Conservation (phyloP, 495 filamentous ascomycete genomes). For the Xylaria palmicola region DNA sequence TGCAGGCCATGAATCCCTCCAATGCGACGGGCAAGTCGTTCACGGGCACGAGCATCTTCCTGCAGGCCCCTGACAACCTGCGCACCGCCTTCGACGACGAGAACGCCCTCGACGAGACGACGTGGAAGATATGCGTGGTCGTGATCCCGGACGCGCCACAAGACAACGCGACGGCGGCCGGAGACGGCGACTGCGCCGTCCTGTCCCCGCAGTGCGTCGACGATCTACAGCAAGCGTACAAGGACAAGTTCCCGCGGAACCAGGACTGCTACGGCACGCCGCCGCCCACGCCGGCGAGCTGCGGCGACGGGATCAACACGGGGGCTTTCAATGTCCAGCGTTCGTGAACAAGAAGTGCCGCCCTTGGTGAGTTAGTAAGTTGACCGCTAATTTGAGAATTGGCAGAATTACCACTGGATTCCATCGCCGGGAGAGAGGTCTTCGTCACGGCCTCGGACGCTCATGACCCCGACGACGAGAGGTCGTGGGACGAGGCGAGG, state of each 20-base stretch:
- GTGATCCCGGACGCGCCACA: conserved; percentile 23
- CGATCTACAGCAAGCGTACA: conserved; percentile 24
- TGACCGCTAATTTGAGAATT: no score
- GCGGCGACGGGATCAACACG: conserved; percentile 18
- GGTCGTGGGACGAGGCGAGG: conserved; percentile 16
- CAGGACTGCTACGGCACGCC: conserved; percentile 26
- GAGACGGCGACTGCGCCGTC: conserved; percentile 19
- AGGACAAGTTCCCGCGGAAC: conserved; percentile 21
- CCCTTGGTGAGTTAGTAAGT: background rate
- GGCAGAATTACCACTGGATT: conserved; percentile 25
- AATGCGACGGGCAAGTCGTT: conserved; percentile 23
- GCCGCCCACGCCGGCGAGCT: conserved; percentile 25
- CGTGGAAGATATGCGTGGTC: conserved; percentile 29
- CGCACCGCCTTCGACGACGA: conserved; percentile 19
- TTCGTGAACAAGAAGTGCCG: conserved; percentile 1
- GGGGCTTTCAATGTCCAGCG: conserved; percentile 24
- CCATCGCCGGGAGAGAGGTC: conserved; percentile 23
- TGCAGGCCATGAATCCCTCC: conserved; percentile 17
- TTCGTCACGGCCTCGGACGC: conserved; percentile 24
- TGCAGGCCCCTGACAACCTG: conserved; percentile 19
- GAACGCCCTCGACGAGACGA: conserved; percentile 23
- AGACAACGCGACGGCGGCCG: conserved; percentile 15
- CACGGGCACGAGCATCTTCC: conserved; percentile 29
- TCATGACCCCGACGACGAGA: conserved; percentile 21
- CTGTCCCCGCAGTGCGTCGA: conserved; percentile 23